These are phyloP conservation scores for Boletus semigastroideus DNA, from an alignment of 1,284 basidiomycete genomes.

Conservation along the genomic window DNA sequence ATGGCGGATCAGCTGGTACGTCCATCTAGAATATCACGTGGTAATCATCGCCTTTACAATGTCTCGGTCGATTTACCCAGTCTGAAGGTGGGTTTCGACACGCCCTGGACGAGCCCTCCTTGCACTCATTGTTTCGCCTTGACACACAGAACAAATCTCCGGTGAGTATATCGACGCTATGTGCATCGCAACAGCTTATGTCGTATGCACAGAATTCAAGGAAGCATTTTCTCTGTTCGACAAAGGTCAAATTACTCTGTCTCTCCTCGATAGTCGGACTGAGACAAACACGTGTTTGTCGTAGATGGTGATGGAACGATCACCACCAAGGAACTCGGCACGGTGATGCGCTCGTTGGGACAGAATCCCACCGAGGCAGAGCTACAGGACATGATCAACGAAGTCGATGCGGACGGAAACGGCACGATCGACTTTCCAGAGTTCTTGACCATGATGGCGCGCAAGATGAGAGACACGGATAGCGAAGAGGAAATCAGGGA, in stretches of 20 bases:
- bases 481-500: slow-evolving; percentile 75
- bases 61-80: slow-evolving; percentile 35
- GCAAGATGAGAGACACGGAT: slow-evolving; percentile 94
- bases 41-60: slow-evolving; percentile 11
- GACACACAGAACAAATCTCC: slow-evolving; percentile 61
- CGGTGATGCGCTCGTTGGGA: slow-evolving; percentile 95
- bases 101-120: neutral
- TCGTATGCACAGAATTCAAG: slow-evolving; percentile 62
- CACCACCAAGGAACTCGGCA: slow-evolving; percentile 93
- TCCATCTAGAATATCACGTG: slow-evolving; percentile 22
- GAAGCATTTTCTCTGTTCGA: slow-evolving; percentile 95
- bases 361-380: slow-evolving; percentile 97
- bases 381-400: slow-evolving; percentile 96
- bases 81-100: slow-evolving; percentile 55
- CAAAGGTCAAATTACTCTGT: slow-evolving; percentile 58
- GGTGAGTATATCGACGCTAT: slow-evolving; percentile 42
- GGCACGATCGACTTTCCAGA: slow-evolving; percentile 97
- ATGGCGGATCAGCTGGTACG: slow-evolving; percentile 75
- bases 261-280: slow-evolving; percentile 15
- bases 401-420: slow-evolving; percentile 78
- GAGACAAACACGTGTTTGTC: neutral
- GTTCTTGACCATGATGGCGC: slow-evolving; percentile 95
- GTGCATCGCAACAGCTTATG: slow-evolving; percentile 15
- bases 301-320: slow-evolving; percentile 96
- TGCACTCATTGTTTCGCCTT: neutral